phyloP scores from a whole-genome alignment of 2,329 filamentous ascomycete genomes.

The Helotiales sp. region DNA sequence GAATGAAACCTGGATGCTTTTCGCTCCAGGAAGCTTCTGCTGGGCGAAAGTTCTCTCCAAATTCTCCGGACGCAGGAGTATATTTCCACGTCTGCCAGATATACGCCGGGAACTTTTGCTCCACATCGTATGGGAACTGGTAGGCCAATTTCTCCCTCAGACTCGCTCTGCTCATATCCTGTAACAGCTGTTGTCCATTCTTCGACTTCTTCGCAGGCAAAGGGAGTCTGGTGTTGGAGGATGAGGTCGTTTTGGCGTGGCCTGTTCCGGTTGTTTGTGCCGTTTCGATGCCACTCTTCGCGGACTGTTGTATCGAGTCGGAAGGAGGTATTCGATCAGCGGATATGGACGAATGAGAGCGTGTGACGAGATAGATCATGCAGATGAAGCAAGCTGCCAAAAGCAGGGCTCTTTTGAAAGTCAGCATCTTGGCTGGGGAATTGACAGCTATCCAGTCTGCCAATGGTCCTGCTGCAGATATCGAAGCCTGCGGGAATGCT shows the following conservation, averaged over 20 bases:
- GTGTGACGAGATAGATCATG: constrained; percentile 68
- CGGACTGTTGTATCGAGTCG: constrained; percentile 3
- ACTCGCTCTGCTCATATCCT: constrained; percentile 69
- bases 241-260: constrained; percentile 16
- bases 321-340: constrained; percentile 8
- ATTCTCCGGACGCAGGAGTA: constrained; percentile 74
- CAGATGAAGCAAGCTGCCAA: constrained; percentile 69
- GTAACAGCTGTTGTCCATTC: constrained; percentile 25
- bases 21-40: constrained; percentile 89
- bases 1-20: constrained; percentile 85
- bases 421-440: constrained; percentile 61
- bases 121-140: constrained; percentile 90
- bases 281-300: background rate
- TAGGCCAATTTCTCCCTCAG: constrained; percentile 82
- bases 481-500: background rate
- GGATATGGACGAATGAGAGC: constrained; percentile 47
- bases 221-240: constrained; percentile 3
- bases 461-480: background rate
- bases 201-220: constrained; percentile 17
- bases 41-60: constrained; percentile 71
- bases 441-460: constrained; percentile 15
- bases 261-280: constrained; percentile 14
- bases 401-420: constrained; percentile 73
- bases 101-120: constrained; percentile 89
- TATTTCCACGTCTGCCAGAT: constrained; percentile 99